These are phyloP conservation scores for Aspergillus felis DNA, from an alignment of 2,329 filamentous ascomycete genomes.

Conservation along the genomic window DNA sequence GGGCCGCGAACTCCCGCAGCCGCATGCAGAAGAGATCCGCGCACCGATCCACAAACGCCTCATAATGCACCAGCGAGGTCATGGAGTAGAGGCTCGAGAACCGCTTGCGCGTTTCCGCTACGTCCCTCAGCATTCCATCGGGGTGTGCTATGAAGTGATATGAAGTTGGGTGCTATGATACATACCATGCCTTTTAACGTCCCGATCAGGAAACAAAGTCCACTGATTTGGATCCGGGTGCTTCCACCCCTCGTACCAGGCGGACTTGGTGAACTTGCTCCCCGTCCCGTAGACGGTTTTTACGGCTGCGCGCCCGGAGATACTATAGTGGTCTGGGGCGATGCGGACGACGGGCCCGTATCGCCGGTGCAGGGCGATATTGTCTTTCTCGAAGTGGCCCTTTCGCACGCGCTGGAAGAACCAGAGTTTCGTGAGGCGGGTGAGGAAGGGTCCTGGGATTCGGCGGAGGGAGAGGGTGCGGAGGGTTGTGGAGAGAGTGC, in stretches of 20 bases:
- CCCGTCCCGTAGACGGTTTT: constrained; percentile 43
- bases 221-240: constrained; percentile 26
- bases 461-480: constrained; percentile 10
- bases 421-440: constrained; percentile 45
- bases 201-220: constrained; percentile 30
- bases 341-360: constrained; percentile 47
- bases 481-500: neutral
- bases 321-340: constrained; percentile 47
- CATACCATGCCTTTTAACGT: constrained; percentile 36
- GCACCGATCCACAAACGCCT: constrained; percentile 49
- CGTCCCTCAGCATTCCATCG: no score
- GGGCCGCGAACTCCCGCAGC: constrained; percentile 36
- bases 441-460: constrained; percentile 45
- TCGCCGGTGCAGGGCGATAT: constrained; percentile 38
- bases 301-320: constrained; percentile 40
- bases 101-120: constrained; percentile 29
- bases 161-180: neutral
- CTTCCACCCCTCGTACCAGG: constrained; percentile 33
- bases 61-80: constrained; percentile 47
- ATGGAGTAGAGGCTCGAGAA: constrained; percentile 48
- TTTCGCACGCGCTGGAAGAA: constrained; percentile 36
- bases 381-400: constrained; percentile 38
- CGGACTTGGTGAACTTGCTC: constrained; percentile 38
- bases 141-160: no score
- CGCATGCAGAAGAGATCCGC: constrained; percentile 38